A percentile compares a stretch with the other conserved stretches of the same genome.
Conservation (phyloP, 345 rosid species). For the Linum usitatissimum region DNA sequence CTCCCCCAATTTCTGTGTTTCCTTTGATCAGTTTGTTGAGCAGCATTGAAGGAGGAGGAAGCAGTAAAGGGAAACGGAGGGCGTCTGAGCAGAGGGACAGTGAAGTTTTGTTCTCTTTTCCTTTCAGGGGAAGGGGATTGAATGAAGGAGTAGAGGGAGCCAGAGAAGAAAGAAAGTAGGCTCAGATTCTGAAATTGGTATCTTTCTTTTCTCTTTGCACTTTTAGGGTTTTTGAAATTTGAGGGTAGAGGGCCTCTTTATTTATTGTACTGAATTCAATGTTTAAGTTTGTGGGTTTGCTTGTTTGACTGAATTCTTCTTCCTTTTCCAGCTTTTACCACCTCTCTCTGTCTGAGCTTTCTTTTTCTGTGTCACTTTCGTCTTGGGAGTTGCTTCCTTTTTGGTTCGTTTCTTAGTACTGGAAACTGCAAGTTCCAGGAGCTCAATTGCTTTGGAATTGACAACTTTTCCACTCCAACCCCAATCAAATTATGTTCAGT, state of each 20-base stretch:
- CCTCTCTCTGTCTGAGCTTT: constrained; percentile 17
- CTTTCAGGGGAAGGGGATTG: constrained; percentile 19
- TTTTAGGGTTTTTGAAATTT: constrained; percentile 39
- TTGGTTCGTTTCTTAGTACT: constrained; percentile 15
- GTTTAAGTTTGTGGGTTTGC: constrained; percentile 21
- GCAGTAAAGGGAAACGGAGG: constrained; percentile 21
- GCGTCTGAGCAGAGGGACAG: constrained; percentile 17
- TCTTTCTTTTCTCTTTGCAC: constrained; percentile 33
- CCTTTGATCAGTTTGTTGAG: neutral
- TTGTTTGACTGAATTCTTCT: constrained; percentile 48
- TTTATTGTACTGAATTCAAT: constrained; percentile 57
- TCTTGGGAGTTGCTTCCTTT: constrained; percentile 17
- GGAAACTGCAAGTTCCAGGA: constrained; percentile 16
- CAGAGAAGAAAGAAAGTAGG: constrained; percentile 43
- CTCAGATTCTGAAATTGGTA: constrained; percentile 74
- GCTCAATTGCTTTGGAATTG: constrained; percentile 26
- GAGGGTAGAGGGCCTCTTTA: constrained; percentile 11
- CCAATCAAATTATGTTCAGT: constrained; percentile 15
- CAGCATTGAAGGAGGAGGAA: constrained; percentile 8
- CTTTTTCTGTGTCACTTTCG: constrained; percentile 22
- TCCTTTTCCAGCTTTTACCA: constrained; percentile 17
- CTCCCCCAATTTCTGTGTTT: constrained; percentile 12
- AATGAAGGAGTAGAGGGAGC: constrained; percentile 26
- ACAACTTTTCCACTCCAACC: constrained; percentile 4
- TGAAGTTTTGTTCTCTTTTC: too few species aligned